Evolutionary conservation across 2,329 filamentous ascomycete species (phyloP), one percentile per base, ranked within the genome.

Genomic region (Paraphoma sp.): DNA sequence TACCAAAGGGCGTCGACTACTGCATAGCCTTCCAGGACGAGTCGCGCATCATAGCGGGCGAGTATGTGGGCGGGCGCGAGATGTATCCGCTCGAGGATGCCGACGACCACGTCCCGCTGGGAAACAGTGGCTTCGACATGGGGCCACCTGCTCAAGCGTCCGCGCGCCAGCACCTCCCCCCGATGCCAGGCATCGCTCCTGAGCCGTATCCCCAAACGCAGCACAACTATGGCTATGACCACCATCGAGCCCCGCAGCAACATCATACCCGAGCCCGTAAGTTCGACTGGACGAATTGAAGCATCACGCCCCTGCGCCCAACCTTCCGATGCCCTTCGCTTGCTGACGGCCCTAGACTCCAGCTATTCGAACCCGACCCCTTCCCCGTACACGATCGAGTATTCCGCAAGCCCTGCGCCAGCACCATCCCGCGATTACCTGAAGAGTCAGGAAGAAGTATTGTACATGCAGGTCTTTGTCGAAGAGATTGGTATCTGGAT

Each of bases 401-500:
- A 66, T 11, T 62, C 59, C 33, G 67, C 59, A n/a, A 68, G 64
- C 45, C 64, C 64, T 41, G 61, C 51, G 30, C 68, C 59, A 28
- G 48, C 60, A 62, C 52, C 64, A 74, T 76, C 78, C 30, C 80
- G 86, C 38, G 85, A 90, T 49, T 91, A 86, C 64, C 82, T 97
- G 45, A 88, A 86, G 62, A 87, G 86, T 3, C 85, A 88, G 9
- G 91, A 96, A 55, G 92, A 97, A 72, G 85, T 95, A 0, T 80
- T 89, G n/a, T 93, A 93, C 71, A 92, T 97, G 89, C 92, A 96
- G 74, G 88, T 93, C 0, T 98, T 96, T 73, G 89, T 96, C 6
- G 90, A 96, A 69, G 90, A 97, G 63, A 91, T 98, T 2, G 93
- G 90, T 0, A 78, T 92, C 3, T 97, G 94, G 92, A 96, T 98